These are phyloP conservation scores for Triticum turgidum DNA, from an alignment of 176 grass and related monocot species.

Conservation along the genomic window DNA sequence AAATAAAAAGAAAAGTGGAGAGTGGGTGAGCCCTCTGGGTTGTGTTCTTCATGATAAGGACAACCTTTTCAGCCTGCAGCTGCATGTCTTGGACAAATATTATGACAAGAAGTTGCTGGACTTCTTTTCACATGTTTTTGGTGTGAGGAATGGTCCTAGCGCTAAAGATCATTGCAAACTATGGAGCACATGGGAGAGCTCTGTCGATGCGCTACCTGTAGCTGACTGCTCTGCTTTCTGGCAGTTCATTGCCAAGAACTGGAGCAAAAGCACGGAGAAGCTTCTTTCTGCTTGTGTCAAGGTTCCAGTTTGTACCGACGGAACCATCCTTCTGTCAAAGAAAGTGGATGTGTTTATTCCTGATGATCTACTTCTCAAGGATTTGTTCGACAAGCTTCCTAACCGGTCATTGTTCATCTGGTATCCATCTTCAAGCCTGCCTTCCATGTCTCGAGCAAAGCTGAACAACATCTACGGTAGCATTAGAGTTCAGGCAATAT, in stretches of 20 bases:
- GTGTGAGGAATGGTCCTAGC: constrained; percentile 39
- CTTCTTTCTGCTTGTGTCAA: constrained; percentile 41
- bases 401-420: constrained; percentile 51
- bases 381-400: constrained; percentile 47
- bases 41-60: constrained; percentile 52
- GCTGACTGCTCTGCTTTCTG: constrained; percentile 62
- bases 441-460: constrained; percentile 29
- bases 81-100: constrained; percentile 61
- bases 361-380: constrained; percentile 63
- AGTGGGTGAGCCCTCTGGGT: constrained; percentile 49
- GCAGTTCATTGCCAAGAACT: constrained; percentile 48
- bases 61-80: constrained; percentile 47
- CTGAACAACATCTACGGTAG: constrained; percentile 50
- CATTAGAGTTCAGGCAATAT: constrained; percentile 55
- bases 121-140: constrained; percentile 45
- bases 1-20: constrained; percentile 17
- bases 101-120: constrained; percentile 46
- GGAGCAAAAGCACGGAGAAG: constrained; percentile 25
- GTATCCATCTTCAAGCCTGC: constrained; percentile 42
- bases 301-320: constrained; percentile 35
- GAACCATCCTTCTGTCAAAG: constrained; percentile 28
- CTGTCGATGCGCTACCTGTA: background rate
- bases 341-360: constrained; percentile 66
- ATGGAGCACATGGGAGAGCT: constrained; percentile 60
- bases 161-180: constrained; percentile 44